phyloP scores from a whole-genome alignment of 805 yeast genomes.

The Saccharomycopsis fermentans region DNA sequence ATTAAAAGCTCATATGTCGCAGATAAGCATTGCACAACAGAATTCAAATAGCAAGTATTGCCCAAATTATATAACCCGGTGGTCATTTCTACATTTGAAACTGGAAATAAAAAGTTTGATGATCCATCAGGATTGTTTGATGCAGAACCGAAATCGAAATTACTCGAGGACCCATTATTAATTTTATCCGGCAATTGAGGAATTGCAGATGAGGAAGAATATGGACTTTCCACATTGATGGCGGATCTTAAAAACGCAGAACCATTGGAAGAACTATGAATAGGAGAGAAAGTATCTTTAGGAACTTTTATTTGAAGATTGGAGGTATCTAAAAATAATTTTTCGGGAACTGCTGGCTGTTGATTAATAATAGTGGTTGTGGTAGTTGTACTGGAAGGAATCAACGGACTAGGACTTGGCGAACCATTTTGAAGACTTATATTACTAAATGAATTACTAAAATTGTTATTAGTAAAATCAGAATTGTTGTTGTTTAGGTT shows the following conservation, averaged over 20 bases:
- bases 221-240: not conserved
- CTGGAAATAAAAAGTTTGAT: not conserved
- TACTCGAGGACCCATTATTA: not conserved
- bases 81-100: constrained; percentile 28
- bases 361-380: not conserved
- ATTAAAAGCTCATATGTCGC: constrained; percentile 59
- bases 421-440: not conserved
- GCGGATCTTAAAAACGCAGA: not conserved
- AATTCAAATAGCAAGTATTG: constrained; percentile 89
- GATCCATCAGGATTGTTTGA: not conserved
- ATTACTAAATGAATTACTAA: not conserved
- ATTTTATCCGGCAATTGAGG: not conserved
- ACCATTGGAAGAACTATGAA: not conserved
- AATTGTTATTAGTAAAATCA: not conserved
- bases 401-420: not conserved
- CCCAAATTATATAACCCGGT: constrained; percentile 78
- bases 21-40: constrained; percentile 74
- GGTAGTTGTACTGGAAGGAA: not conserved
- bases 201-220: not conserved
- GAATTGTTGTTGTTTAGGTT: not conserved
- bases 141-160: not conserved
- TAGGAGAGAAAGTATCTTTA: not conserved
- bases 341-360: not conserved
- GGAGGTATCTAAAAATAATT: not conserved
- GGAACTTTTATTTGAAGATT: not conserved